Evolutionary conservation across 2,329 filamentous ascomycete genomes (phyloP).

Genomic region (Venturiaceae sp.): DNA sequence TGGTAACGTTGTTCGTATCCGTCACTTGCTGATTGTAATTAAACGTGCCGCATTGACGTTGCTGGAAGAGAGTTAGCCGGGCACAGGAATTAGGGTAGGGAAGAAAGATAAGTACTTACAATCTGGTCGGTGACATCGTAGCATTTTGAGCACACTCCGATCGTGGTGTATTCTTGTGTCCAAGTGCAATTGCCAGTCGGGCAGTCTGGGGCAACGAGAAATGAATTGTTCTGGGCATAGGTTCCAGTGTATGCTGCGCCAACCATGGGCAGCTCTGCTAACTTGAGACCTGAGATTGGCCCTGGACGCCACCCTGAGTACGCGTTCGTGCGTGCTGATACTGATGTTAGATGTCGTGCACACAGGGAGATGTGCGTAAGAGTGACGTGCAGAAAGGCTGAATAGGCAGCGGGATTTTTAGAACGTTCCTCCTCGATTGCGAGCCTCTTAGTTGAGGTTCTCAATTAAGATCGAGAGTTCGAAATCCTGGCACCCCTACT

Average conservation of each 20-base stretch:
- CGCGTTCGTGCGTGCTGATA: slow-evolving; percentile 1
- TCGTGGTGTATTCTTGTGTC: slow-evolving; percentile 6
- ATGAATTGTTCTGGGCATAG: neutral
- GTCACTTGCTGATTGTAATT: neutral
- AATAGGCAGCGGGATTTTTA: too few species aligned
- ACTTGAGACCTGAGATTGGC: neutral
- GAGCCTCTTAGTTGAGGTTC: too few species aligned
- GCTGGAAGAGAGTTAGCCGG: neutral
- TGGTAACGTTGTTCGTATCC: neutral
- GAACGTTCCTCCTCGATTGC: too few species aligned
- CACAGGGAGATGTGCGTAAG: too few species aligned
- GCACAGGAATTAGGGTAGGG: too few species aligned
- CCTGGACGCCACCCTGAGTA: neutral
- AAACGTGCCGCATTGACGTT: neutral
- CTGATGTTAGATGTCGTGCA: too few species aligned
- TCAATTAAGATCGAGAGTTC: too few species aligned
- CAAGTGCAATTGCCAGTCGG: slow-evolving; percentile 11
- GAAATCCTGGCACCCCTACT: too few species aligned
- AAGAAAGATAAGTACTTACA: too few species aligned
- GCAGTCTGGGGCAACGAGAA: slow-evolving; percentile 5
- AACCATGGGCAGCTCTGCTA: slow-evolving; percentile 1
- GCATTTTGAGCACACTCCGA: slow-evolving; percentile 9
- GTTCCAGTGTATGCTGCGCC: neutral
- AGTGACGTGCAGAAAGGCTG: too few species aligned
- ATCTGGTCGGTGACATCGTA: slow-evolving; percentile 7